Evolutionary conservation across 2,329 filamentous ascomycete species (phyloP), one percentile per base, ranked within the genome.

Genomic region (Teratosphaeria viscida): DNA sequence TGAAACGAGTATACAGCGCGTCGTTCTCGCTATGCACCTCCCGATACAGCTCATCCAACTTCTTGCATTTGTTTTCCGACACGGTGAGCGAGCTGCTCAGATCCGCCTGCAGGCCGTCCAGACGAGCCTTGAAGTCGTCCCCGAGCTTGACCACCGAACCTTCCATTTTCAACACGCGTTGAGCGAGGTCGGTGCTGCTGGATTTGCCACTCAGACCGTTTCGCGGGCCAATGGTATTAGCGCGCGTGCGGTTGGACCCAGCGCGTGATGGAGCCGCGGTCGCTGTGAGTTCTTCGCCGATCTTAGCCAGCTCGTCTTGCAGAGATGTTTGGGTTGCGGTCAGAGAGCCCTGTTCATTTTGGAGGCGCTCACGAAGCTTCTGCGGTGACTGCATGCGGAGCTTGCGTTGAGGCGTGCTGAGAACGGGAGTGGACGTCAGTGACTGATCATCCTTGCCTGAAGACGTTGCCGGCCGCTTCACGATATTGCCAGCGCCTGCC

Each of bases 11-110:
- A 73, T 96, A 96, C 59, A 97, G 79, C 34, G 92, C 83, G 75
- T 96, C 92, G 67, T 96, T 97, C 77, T 97, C 92, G 0, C 90
- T 89, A 67, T 86, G 90, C 16, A 86, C 84, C 70, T 96, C 90
- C 64, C 90, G 88, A 76, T 95, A 95, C 57, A 96, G 78, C 74
- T 95, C 89, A 71, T 96, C 92, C 57, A 96, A 84, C 49, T 88
- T 87, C 67, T 86, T 88, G 61, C 87, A 86, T 67, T 94, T 92
- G 61, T 82, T 82, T 71, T 96, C 91, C 14, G 84, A 85, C 1
- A 90, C 67, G 26, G 84, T 81, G 14, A 96, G 79, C 1, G 85
- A 86, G 23, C 79, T 83, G 52, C 90, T 85, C 65, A 95, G 77
- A 64, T 95, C 90, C 34, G 78, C 79, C 62, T 88, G 84, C 56